Conservation (phyloP, 2,329 filamentous ascomycete genomes). For the Scolecobasidium constrictum region DNA sequence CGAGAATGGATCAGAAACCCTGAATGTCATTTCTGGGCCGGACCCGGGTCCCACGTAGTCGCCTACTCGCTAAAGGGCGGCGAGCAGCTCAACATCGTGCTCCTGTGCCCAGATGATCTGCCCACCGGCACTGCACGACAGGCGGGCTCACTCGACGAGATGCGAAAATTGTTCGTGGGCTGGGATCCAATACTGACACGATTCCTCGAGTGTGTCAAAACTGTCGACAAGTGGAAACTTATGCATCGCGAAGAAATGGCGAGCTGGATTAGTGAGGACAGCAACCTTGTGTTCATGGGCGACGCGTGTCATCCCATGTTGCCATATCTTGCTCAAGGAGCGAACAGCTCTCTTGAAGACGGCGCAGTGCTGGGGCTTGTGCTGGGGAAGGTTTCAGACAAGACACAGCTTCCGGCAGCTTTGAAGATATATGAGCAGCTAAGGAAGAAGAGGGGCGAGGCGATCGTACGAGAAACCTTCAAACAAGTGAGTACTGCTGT, state of each 20-base stretch:
- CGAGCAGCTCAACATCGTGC: constrained; percentile 39
- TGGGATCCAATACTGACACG: constrained; percentile 44
- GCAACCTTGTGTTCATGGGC: constrained; percentile 42
- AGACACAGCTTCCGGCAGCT: constrained; percentile 8
- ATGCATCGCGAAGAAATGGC: constrained; percentile 45
- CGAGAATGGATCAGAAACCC: constrained; percentile 35
- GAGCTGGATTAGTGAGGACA: constrained; percentile 43
- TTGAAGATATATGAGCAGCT: constrained; percentile 11
- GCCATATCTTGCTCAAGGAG: constrained; percentile 49
- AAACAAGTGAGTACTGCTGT: constrained; percentile 21
- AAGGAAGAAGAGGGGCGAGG: constrained; percentile 30
- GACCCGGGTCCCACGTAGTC: constrained; percentile 48
- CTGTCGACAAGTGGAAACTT: constrained; percentile 59
- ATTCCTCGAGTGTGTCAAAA: constrained; percentile 41
- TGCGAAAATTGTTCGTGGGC: constrained; percentile 41
- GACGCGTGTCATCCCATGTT: constrained; percentile 54
- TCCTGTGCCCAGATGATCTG: constrained; percentile 40
- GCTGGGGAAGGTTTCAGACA: constrained; percentile 21
- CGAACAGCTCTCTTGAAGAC: constrained; percentile 35
- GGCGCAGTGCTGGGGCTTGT: constrained; percentile 40
- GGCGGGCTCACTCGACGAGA: constrained; percentile 41
- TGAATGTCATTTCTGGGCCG: constrained; percentile 52
- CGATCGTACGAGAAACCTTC: constrained; percentile 53
- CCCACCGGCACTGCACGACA: constrained; percentile 33
- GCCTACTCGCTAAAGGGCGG: constrained; percentile 41